Percentiles rank a stretch among this genome's conserved stretches.
Evolutionary conservation across 495 filamentous ascomycete species (phyloP).

Genomic region (Penicillium lividum): DNA sequence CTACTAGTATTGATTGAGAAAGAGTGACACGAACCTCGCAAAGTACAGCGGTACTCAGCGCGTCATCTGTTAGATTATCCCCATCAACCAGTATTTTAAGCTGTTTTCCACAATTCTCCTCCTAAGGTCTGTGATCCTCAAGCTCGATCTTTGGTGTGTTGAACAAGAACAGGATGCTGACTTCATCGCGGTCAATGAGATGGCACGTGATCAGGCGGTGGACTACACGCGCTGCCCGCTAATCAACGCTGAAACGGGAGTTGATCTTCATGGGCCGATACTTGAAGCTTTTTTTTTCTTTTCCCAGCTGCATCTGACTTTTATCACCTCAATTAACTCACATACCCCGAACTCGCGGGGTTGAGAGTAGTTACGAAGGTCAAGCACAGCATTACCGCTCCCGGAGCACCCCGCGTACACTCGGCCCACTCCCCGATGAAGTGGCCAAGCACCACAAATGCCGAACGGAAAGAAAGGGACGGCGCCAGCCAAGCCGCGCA

Average conservation of each 20-base stretch:
- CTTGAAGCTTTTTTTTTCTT: not conserved
- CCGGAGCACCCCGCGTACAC: constrained; percentile 8
- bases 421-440: constrained; percentile 35
- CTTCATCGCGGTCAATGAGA: not conserved
- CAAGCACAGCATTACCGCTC: not conserved
- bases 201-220: too few species aligned
- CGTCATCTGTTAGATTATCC: too few species aligned
- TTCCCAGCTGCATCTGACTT: not conserved
- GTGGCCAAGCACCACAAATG: constrained; percentile 45
- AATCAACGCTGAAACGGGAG: constrained; percentile 13
- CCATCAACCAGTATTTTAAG: too few species aligned
- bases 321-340: not conserved
- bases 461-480: constrained; percentile 64
- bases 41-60: too few species aligned
- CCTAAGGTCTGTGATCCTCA: too few species aligned
- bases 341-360: not conserved
- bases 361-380: constrained; percentile 2
- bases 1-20: too few species aligned
- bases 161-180: not conserved
- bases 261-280: constrained; percentile 10
- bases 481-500: constrained; percentile 47
- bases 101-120: too few species aligned
- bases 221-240: not conserved
- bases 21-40: too few species aligned
- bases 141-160: too few species aligned